Conservation (phyloP, 2,329 filamentous ascomycete genomes). For the Fusarium verticillioides region DNA sequence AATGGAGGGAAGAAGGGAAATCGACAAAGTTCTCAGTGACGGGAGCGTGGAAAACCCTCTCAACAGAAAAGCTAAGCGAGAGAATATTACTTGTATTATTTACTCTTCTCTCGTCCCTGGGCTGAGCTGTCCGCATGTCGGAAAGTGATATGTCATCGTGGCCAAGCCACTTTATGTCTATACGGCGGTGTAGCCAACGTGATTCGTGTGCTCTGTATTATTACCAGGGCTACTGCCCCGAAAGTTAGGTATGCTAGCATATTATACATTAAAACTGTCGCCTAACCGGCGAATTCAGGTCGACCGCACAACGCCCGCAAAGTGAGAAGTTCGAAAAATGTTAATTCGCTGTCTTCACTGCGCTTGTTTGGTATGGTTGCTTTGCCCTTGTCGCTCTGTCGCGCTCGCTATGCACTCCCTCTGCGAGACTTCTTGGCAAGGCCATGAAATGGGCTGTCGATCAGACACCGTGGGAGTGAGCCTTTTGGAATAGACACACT, state of each 20-base stretch:
- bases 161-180: background rate
- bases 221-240: too few species aligned
- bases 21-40: rapidly evolving
- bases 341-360: rapidly evolving
- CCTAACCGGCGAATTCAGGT: too few species aligned
- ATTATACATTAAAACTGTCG: rapidly evolving
- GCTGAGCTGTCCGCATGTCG: rapidly evolving
- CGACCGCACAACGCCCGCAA: rapidly evolving
- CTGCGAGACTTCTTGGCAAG: background rate
- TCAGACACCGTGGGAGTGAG: background rate
- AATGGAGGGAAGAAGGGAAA: background rate
- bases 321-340: rapidly evolving
- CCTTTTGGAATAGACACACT: rapidly evolving
- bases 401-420: rapidly evolving
- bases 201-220: too few species aligned
- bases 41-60: background rate
- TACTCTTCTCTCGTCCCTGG: background rate
- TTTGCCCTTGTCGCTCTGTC: background rate
- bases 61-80: background rate
- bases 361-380: rapidly evolving
- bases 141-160: too few species aligned
- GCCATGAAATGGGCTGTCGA: rapidly evolving
- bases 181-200: too few species aligned
- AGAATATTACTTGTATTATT: background rate
- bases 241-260: rapidly evolving